Evolutionary conservation across 1,284 basidiomycete species (phyloP).

Genomic region (Coniophora puteana): DNA sequence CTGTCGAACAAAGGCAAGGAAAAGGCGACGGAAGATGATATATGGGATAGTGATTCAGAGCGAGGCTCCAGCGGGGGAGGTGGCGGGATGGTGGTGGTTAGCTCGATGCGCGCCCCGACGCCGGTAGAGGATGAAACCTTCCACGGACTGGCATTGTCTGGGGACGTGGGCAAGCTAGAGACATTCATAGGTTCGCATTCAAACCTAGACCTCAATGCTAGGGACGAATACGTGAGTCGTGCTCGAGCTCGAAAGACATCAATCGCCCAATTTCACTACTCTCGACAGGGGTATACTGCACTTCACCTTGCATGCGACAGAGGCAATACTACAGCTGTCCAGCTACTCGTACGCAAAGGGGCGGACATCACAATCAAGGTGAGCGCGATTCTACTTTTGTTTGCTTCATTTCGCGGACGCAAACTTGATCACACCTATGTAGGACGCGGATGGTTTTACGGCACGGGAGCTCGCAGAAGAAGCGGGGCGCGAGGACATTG

Average conservation of each 20-base stretch:
- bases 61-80: constrained; percentile 26
- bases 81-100: constrained; percentile 63
- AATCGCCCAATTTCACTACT: constrained; percentile 3
- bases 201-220: constrained; percentile 36
- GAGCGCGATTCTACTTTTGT: constrained; percentile 5
- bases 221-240: constrained; percentile 63
- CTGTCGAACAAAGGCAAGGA: constrained; percentile 15
- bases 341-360: constrained; percentile 59
- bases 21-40: constrained; percentile 27
- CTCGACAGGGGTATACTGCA: constrained; percentile 74
- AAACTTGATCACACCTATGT: constrained; percentile 10
- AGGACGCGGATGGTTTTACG: constrained; percentile 74
- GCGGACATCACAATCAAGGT: constrained; percentile 68
- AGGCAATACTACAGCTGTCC: constrained; percentile 58
- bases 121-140: constrained; percentile 38
- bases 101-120: constrained; percentile 44
- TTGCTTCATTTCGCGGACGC: constrained; percentile 1
- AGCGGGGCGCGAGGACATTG: constrained; percentile 63
- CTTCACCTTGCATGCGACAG: constrained; percentile 84
- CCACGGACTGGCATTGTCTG: constrained; percentile 63
- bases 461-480: constrained; percentile 63
- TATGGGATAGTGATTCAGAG: constrained; percentile 36
- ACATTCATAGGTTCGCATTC: constrained; percentile 41
- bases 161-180: constrained; percentile 46
- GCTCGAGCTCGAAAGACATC: not conserved